Base-by-base conservation (phyloP, 75 land plant genomes). In the Cupressus sempervirens region DNA sequence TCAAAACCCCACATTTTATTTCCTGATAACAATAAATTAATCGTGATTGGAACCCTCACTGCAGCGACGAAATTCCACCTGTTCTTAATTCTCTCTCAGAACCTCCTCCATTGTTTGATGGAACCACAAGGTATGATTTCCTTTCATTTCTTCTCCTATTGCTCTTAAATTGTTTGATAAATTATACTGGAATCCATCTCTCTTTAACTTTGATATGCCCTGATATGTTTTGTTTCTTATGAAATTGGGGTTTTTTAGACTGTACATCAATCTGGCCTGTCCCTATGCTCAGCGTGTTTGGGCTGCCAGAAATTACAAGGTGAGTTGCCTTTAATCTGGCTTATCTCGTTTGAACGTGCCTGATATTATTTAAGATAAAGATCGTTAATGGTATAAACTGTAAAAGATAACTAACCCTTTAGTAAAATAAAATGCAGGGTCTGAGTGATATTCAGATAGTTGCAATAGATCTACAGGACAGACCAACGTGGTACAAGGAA, bases 51-150 rank as follows among this genome's bases (percentile, higher is more conserved):
- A 15, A 18, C 6, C 43, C 43, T n/a, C 12, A 43, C 9, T 84
- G 77, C 81, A 75, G 30, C 30, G 23, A 73, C 32, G 45, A 18
- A 75, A 88, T 92, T 50, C 90, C 90, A 20, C 91, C 92, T 29
- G 70, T 30, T 36, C 83, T 93, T 79, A 87, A 86, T 86, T 87
- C 95, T 18, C 85, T 83, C 43, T 90, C 93, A 12, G 86, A 86
- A 6, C 91, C 89, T 65, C 95, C 95, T 41, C 84, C 93, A 36
- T 84, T 93, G n/a, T 93, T 93, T 81, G 93, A 93, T 87, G 95
- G 95, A 75, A 93, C 92, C 6, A 92, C 93, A 26, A 88, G 90
- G 94, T 92, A 84, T 35, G 3, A 15, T 32, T 0, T 32, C 13
- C 74, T 2, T 72, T 32, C 14, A 5, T 23, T 40, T 36, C 53